Percentiles rank a stretch among this genome's conserved stretches.
phyloP scores from a whole-genome alignment of 2,329 filamentous ascomycete genomes.

The Colletotrichum tropicale region DNA sequence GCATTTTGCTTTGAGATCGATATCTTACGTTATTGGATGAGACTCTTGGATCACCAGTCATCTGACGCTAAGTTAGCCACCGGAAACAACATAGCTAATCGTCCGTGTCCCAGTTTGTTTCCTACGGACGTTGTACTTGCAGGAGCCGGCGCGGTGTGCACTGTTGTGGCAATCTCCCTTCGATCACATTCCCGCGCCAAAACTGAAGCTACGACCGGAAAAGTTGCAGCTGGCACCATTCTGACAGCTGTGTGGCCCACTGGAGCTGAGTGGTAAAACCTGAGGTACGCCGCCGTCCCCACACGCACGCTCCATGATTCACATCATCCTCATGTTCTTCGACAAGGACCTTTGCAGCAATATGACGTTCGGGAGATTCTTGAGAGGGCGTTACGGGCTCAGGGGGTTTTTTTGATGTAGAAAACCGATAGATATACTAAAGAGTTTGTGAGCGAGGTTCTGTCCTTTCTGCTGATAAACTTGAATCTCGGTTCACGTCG shows the following conservation, averaged over 20 bases:
- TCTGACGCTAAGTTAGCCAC: neutral
- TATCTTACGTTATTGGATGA: neutral
- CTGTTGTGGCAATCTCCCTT: neutral
- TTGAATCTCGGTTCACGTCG: neutral
- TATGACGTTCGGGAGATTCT: constrained; percentile 41
- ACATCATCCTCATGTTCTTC: neutral
- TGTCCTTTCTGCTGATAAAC: neutral
- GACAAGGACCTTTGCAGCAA: constrained; percentile 38
- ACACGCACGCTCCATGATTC: neutral
- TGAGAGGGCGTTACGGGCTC: constrained; percentile 27
- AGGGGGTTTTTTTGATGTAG: constrained; percentile 22
- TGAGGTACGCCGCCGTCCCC: neutral
- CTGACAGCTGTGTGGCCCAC: neutral
- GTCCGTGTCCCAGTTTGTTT: neutral
- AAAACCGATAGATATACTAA: neutral
- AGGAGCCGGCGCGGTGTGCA: neutral
- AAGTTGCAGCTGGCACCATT: neutral
- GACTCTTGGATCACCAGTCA: neutral
- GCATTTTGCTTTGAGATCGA: neutral
- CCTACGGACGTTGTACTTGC: neutral
- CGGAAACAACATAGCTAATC: neutral
- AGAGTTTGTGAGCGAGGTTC: neutral
- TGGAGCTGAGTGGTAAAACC: neutral
- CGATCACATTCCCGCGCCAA: neutral
- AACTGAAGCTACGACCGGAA: neutral